These are phyloP conservation scores for Chrysopogon serrulatus DNA, from an alignment of 176 grass and related monocot genomes.

Conservation along the genomic window DNA sequence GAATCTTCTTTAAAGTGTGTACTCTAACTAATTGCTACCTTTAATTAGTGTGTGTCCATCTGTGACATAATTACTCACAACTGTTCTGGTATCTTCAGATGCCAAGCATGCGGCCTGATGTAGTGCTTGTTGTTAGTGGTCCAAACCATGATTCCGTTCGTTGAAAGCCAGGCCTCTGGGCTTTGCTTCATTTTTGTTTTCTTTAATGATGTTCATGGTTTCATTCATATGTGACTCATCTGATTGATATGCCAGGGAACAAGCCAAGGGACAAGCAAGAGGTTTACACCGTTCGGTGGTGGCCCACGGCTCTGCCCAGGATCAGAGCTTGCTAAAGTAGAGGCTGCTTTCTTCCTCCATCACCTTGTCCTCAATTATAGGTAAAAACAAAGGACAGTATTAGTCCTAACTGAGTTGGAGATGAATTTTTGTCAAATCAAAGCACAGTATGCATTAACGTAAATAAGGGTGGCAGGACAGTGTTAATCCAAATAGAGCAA, in stretches of 20 bases:
- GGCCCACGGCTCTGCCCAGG: constrained; percentile 82
- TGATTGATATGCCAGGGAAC: constrained; percentile 43
- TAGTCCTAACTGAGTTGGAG: neutral
- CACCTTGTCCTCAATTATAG: constrained; percentile 89
- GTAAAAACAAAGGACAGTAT: constrained; percentile 31
- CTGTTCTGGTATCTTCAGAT: constrained; percentile 44
- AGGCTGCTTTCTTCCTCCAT: constrained; percentile 90
- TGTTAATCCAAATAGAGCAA: neutral
- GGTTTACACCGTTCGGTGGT: constrained; percentile 79
- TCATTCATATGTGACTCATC: constrained; percentile 20
- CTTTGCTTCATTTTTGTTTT: constrained; percentile 22
- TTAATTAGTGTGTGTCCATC: constrained; percentile 56
- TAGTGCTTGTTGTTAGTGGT: constrained; percentile 39
- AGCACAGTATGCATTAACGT: neutral
- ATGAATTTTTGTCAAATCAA: neutral
- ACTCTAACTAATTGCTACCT: constrained; percentile 49
- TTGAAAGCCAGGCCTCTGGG: constrained; percentile 37
- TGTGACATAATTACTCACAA: constrained; percentile 46
- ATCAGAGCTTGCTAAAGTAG: constrained; percentile 86
- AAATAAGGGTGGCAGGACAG: neutral
- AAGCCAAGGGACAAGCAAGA: constrained; percentile 69
- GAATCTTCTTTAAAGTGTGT: constrained; percentile 58
- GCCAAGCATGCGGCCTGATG: constrained; percentile 38
- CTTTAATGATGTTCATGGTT: constrained; percentile 2
- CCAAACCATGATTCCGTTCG: constrained; percentile 43